Evolutionary conservation across 2,329 filamentous ascomycete genomes (phyloP), one percentile per base, ranked within the genome.

Genomic region (Cryoendolithus antarcticus): DNA sequence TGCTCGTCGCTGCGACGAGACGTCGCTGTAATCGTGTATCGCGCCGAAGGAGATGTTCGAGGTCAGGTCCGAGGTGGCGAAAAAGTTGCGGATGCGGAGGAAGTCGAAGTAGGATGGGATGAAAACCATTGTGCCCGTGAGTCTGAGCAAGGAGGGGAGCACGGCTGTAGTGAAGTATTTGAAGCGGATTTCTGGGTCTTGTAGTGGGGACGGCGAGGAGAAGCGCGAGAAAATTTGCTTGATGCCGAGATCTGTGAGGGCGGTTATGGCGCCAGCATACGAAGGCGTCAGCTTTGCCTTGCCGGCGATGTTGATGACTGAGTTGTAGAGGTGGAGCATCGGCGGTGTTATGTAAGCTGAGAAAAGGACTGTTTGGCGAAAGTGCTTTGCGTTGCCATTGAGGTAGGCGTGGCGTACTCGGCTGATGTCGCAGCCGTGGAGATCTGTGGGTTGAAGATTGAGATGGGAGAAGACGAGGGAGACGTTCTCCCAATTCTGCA

Each of bases 401-500:
- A 96, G 72, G 57, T 95, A 96, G 86, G 86, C 96, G 47, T 71
- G 77, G 37, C 88, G 75, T 4, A 96, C 84, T 11, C 91, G 82
- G 49, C 81, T 84, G 58, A 96, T 94, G 65, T 98, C 91, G 54
- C 86, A 93, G 48, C 83, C 88, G 60, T 95, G 88, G 1, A 85
- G 75, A 21, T 56, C 52, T 54, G 81, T 85, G 30, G 91, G 89
- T 53, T 93, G 85, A 13, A 82, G 70, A 59, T 98, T 98, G 45
- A 98, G 73, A 58, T 94, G 85, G 46, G 85, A 78, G 55, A 96
- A 88, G 51, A 95, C 82, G 58, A 83, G 84, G 59, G 93, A 84
- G 44, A 95, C 75, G 57, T 98, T 89, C 54, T 95, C 86, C 88
- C 89, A 96, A 59, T 94, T 96, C 60, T 98, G 91, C 86, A 95